A percentile compares a stretch with the other conserved stretches of the same genome.
Evolutionary conservation across 2,329 filamentous ascomycete species (phyloP).

Genomic region (Fusarium begoniae): DNA sequence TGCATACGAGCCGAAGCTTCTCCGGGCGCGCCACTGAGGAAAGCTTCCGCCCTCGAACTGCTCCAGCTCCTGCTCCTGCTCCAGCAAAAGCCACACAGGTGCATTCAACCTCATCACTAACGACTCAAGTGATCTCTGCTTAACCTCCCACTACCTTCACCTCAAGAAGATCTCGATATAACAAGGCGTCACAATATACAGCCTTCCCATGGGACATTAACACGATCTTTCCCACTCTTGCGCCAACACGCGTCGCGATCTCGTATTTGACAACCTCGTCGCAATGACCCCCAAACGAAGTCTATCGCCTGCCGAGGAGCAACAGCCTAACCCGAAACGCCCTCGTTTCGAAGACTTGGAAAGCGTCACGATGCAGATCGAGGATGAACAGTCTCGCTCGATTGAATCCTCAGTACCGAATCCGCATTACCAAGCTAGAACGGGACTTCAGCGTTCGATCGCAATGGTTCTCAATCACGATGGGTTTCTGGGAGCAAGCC

Average conservation of each 20-base stretch:
- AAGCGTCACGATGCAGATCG: background rate
- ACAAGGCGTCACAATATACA: background rate
- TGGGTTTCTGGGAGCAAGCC: constrained; percentile 64
- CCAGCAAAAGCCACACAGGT: background rate
- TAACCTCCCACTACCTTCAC: background rate
- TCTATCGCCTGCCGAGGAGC: constrained; percentile 43
- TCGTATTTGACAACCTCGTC: background rate
- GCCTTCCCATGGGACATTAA: constrained; percentile 5
- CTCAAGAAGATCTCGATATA: background rate
- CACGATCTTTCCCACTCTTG: background rate
- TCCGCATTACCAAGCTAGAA: constrained; percentile 46
- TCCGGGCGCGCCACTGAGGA: constrained; percentile 9
- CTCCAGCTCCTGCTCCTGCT: background rate
- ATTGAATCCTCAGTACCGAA: constrained; percentile 41
- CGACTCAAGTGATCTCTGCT: background rate
- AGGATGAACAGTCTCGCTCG: constrained; percentile 29
- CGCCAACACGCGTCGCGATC: background rate
- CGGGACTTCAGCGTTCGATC: constrained; percentile 63
- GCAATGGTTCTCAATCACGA: constrained; percentile 65
- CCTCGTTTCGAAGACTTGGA: constrained; percentile 21
- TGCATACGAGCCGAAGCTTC: constrained; percentile 30
- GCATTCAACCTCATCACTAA: background rate
- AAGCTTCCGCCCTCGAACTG: background rate
- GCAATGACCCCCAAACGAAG: constrained; percentile 52
- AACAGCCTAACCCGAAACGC: constrained; percentile 46